Evolutionary conservation across 306 rosid genomes (phyloP), one percentile per base, ranked within the genome.

Genomic region (Sindora glabra): DNA sequence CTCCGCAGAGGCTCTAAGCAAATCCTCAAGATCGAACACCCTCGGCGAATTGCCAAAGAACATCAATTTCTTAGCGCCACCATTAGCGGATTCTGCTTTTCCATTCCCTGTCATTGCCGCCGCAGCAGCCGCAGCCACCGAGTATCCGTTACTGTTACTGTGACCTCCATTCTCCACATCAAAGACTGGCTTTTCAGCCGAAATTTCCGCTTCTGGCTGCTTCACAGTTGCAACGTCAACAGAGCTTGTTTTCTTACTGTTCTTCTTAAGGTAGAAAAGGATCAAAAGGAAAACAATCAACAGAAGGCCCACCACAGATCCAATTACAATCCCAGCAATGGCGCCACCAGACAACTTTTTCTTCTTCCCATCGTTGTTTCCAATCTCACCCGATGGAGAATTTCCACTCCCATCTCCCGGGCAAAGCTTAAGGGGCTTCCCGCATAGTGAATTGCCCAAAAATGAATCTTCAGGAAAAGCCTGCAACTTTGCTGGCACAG

Each of bases 1-100:
- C 77, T 83, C 90, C 2, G 90, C 90, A 18, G 90, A 83, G n/a
- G 90, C 90, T 42, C 90, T 80, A 39, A 83, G 63, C 72, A 83
- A 74, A 77, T 83, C 90, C 67, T 83, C 90, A 49, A 83, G 57
- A 74, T 77, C 86, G 55, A 83, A 83, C 55, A 68, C 82, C 62
- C 70, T 80, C 3, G 67, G 64, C 0, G 65, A 64, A 65, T 69
- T 74, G 3, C 84, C 79, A 29, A 80, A 83, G 62, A 83, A 80
- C 25, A 75, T 66, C 80, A 83, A 55, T 59, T 80, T 83, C 40
- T 83, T 83, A 0, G 38, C 78, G 1, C 67, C 73, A 19, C 56
- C 69, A 48, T 27, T 55, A 11, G 17, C 63, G 1, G 1, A 51
- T 44, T 71, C 78, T 16, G 37, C 65, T 56, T 75, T 79, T 40